Evolutionary conservation across 495 filamentous ascomycete genomes (phyloP).

Genomic region (Talaromyces trachyspermus): DNA sequence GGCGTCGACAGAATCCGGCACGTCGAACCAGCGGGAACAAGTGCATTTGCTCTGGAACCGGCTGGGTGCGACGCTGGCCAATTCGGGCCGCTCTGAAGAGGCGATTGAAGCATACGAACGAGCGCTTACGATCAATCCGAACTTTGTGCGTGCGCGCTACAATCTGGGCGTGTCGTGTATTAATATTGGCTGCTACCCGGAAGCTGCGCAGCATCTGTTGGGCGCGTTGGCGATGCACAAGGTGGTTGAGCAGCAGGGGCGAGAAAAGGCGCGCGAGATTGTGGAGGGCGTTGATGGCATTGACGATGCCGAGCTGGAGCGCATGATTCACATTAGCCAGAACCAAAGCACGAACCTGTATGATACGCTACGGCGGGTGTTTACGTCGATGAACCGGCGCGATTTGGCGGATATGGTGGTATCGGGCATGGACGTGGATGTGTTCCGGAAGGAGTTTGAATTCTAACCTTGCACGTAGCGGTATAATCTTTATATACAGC

Average conservation of each 20-base stretch:
- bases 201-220: slow-evolving; percentile 91
- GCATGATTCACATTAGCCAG: slow-evolving; percentile 67
- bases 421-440: slow-evolving; percentile 82
- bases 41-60: slow-evolving; percentile 96
- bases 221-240: slow-evolving; percentile 95
- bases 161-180: slow-evolving; percentile 96
- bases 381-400: slow-evolving; percentile 83
- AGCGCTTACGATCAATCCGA: slow-evolving; percentile 78
- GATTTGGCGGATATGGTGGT: slow-evolving; percentile 84
- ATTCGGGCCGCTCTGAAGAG: slow-evolving; percentile 86
- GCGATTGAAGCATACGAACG: slow-evolving; percentile 95
- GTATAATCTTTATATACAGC: background rate
- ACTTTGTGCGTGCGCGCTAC: slow-evolving; percentile 94
- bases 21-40: slow-evolving; percentile 65
- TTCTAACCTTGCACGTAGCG: too few species aligned
- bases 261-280: slow-evolving; percentile 77
- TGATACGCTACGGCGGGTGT: slow-evolving; percentile 86
- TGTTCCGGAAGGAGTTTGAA: slow-evolving; percentile 76
- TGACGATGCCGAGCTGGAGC: slow-evolving; percentile 62
- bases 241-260: slow-evolving; percentile 76
- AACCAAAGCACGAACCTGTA: slow-evolving; percentile 96
- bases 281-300: slow-evolving; percentile 53
- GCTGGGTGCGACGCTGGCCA: slow-evolving; percentile 91
- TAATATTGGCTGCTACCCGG: slow-evolving; percentile 89
- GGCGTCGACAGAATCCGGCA: slow-evolving; percentile 69